These are phyloP conservation scores for Plasmodium malariae DNA, from an alignment of 169 alveolate species.

Conservation along the genomic window DNA sequence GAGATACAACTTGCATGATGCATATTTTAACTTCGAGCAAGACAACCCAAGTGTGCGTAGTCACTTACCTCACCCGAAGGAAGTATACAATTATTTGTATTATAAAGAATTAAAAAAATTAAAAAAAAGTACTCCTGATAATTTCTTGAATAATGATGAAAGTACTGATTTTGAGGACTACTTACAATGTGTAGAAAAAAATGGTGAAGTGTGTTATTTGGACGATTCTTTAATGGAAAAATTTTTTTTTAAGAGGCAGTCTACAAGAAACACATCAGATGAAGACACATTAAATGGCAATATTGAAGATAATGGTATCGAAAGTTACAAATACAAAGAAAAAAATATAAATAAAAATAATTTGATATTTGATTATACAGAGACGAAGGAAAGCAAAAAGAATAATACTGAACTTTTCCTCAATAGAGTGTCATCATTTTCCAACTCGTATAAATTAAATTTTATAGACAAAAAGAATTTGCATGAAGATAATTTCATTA, in stretches of 20 bases:
- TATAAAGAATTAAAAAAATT: conserved; percentile 36
- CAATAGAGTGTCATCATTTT: too few species aligned
- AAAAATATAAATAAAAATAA: too few species aligned
- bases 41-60: conserved; percentile 12
- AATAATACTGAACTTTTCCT: too few species aligned
- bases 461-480: not conserved
- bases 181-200: not conserved
- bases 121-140: not conserved
- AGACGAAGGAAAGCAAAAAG: too few species aligned
- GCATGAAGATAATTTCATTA: not conserved
- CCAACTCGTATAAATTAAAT: not conserved
- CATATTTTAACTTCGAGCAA: not conserved
- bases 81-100: conserved; percentile 66
- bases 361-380: too few species aligned
- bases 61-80: conserved; percentile 49
- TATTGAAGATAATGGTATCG: too few species aligned
- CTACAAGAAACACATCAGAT: too few species aligned
- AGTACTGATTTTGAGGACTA: not conserved
- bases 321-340: too few species aligned
- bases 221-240: too few species aligned
- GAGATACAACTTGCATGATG: not conserved
- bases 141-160: not conserved
- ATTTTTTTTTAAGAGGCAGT: too few species aligned
- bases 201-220: not conserved
- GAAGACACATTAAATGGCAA: too few species aligned